A percentile compares a stretch with the other conserved stretches of the same genome.
phyloP scores from a whole-genome alignment of 305 asterid genomes.

The Fraxinus paxiana region DNA sequence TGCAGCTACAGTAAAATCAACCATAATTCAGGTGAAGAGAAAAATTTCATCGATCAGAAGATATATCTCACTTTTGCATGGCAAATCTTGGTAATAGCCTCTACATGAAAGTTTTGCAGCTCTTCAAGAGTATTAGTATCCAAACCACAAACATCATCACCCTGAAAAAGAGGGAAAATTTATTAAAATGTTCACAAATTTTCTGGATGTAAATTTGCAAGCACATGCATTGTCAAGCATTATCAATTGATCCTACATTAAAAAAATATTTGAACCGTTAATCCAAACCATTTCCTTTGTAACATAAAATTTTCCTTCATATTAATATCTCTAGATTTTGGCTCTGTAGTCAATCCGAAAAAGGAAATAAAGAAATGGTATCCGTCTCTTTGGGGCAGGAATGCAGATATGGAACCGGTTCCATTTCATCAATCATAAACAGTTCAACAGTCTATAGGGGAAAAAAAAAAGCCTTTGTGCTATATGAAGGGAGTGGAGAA shows the following conservation, averaged over 20 bases:
- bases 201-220: not conserved
- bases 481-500: not conserved
- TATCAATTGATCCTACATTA: not conserved
- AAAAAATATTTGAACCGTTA: not conserved
- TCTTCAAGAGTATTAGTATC: conserved; percentile 34
- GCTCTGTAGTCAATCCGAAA: not conserved
- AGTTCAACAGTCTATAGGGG: not conserved
- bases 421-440: not conserved
- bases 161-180: conserved; percentile 20
- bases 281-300: not conserved
- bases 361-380: not conserved
- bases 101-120: conserved; percentile 40
- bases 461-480: not conserved
- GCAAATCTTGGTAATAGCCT: conserved; percentile 42
- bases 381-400: not conserved
- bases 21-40: not conserved
- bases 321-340: not conserved
- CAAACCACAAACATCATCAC: conserved; percentile 34
- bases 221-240: not conserved
- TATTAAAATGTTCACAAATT: not conserved
- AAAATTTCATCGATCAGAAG: not conserved
- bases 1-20: not conserved
- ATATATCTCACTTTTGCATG: conserved; percentile 33
- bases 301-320: not conserved
- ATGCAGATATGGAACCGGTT: not conserved